Percentiles rank a stretch among this genome's conserved stretches.
Conservation (phyloP, 345 rosid species). For the Eutrema yunnanense region DNA sequence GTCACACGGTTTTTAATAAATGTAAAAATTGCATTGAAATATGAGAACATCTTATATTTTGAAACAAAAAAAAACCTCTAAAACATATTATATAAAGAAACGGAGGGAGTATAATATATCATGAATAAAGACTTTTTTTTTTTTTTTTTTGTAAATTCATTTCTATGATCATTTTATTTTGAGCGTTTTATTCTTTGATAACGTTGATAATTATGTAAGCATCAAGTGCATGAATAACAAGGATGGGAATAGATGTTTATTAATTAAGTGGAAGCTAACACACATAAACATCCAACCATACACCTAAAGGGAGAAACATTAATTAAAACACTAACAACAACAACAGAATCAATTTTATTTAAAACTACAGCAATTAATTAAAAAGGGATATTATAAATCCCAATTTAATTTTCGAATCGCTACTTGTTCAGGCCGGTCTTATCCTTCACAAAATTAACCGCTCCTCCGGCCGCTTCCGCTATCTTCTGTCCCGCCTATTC, state of each 20-base stretch:
- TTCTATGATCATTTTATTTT: too few relatives aligned
- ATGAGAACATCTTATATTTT: too few relatives aligned
- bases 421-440: constrained; percentile 50
- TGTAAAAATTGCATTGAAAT: too few relatives aligned
- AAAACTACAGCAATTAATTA: constrained; percentile 3
- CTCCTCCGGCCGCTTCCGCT: constrained; percentile 47
- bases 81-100: too few relatives aligned
- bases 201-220: neutral
- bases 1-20: too few relatives aligned
- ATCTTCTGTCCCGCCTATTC: constrained; percentile 51
- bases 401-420: neutral
- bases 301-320: neutral
- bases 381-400: neutral
- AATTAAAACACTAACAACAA: neutral
- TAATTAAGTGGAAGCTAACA: neutral
- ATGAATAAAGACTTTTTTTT: too few relatives aligned
- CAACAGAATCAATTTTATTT: constrained; percentile 18
- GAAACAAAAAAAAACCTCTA: too few relatives aligned
- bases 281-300: neutral
- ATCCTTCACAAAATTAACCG: constrained; percentile 55
- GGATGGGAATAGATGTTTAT: neutral
- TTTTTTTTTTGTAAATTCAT: too few relatives aligned
- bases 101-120: too few relatives aligned
- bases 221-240: neutral
- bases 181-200: too few relatives aligned